phyloP scores from a whole-genome alignment of 108 stramenopile species.

The Cyclotella cryptica region DNA sequence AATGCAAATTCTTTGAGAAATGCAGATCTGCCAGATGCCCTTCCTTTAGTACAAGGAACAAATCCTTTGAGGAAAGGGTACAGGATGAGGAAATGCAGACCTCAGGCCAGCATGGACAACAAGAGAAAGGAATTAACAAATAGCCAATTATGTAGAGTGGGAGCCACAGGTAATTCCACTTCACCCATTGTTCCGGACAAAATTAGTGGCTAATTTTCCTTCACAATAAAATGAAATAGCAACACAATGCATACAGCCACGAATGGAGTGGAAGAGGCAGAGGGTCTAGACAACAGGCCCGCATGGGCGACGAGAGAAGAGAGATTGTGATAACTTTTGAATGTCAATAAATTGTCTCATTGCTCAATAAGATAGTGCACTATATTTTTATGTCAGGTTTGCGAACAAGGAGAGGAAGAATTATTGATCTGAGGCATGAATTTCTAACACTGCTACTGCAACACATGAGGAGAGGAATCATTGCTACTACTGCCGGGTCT shows the following conservation, averaged over 20 bases:
- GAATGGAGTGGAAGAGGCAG: constrained; percentile 11
- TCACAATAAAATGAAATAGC: neutral
- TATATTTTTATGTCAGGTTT: constrained; percentile 26
- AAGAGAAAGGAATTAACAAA: neutral
- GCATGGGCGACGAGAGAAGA: constrained; percentile 12
- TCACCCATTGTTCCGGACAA: neutral
- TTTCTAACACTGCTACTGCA: too few species aligned
- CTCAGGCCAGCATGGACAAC: constrained; percentile 10
- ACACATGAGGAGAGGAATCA: too few species aligned
- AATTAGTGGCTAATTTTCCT: neutral
- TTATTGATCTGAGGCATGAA: too few species aligned
- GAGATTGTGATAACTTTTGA: neutral
- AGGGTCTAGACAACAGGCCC: constrained; percentile 12
- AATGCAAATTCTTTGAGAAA: neutral
- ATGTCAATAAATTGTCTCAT: neutral
- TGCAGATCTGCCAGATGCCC: neutral
- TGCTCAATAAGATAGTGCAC: neutral
- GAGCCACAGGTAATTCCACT: neutral
- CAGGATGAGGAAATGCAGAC: constrained; percentile 3
- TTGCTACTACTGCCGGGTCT: too few species aligned
- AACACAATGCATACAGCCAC: too few species aligned
- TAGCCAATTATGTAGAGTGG: neutral
- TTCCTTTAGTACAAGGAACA: neutral
- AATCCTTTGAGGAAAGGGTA: neutral
- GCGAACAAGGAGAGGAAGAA: constrained; percentile 27